These are phyloP conservation scores for Fistulinella prunicolor DNA, from an alignment of 768 basidiomycete genomes.

Conservation along the genomic window DNA sequence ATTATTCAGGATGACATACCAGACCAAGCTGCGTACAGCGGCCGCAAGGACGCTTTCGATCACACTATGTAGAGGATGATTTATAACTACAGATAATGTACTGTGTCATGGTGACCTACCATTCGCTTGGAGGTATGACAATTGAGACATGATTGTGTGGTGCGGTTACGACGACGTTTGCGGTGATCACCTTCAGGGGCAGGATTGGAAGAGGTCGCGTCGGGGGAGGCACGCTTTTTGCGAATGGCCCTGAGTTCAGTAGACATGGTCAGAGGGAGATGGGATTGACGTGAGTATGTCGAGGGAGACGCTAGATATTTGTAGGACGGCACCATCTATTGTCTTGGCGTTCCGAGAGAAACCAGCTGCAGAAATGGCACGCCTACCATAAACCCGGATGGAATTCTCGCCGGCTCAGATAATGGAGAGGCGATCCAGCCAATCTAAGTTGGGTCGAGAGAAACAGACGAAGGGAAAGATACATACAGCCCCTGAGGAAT, in stretches of 20 bases:
- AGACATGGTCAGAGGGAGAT: slow-evolving; percentile 23
- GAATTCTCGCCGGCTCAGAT: slow-evolving; percentile 11
- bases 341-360: slow-evolving; percentile 21
- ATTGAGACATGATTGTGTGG: slow-evolving; percentile 70
- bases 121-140: slow-evolving; percentile 74
- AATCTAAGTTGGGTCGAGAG: slow-evolving; percentile 4
- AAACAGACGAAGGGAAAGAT: slow-evolving; percentile 11
- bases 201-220: slow-evolving; percentile 22
- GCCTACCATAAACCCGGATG: slow-evolving; percentile 6
- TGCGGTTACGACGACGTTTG: slow-evolving; percentile 65
- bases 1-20: slow-evolving; percentile 31
- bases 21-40: slow-evolving; percentile 43
- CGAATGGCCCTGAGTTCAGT: slow-evolving; percentile 22
- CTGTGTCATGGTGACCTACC: slow-evolving; percentile 38
- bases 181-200: slow-evolving; percentile 52
- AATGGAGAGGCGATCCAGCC: slow-evolving; percentile 13
- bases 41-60: slow-evolving; percentile 47
- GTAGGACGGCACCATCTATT: slow-evolving; percentile 17
- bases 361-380: not conserved
- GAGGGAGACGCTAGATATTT: slow-evolving; percentile 25
- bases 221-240: slow-evolving; percentile 31
- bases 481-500: slow-evolving; percentile 8
- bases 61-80: slow-evolving; percentile 33
- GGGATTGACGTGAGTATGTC: not conserved
- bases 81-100: not conserved